phyloP scores from a whole-genome alignment of 352 stramenopile genomes.

The Phytophthora aleatoria region DNA sequence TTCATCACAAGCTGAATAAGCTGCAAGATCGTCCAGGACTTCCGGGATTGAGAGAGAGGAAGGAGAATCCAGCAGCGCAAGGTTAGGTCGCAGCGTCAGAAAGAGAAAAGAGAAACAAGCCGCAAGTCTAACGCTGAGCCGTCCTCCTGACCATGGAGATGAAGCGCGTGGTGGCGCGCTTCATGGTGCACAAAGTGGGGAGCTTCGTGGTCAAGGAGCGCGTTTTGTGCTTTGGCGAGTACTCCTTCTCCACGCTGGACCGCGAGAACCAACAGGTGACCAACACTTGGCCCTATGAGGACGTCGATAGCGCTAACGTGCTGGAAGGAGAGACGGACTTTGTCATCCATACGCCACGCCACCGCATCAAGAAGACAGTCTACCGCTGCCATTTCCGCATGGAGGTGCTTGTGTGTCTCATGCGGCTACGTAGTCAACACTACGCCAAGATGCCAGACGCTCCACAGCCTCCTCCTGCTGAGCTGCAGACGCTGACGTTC shows the following conservation, averaged over 20 bases:
- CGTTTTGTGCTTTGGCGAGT: slow-evolving; percentile 79
- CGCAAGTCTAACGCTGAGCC: not conserved
- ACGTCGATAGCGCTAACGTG: slow-evolving; percentile 64
- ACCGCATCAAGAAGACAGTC: slow-evolving; percentile 82
- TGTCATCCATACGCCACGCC: slow-evolving; percentile 73
- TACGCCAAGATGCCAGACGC: slow-evolving; percentile 43
- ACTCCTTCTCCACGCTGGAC: slow-evolving; percentile 76
- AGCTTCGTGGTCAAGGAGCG: slow-evolving; percentile 87
- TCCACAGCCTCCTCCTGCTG: slow-evolving; percentile 21
- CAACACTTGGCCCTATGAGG: slow-evolving; percentile 84
- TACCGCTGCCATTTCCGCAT: slow-evolving; percentile 84
- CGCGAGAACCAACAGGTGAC: slow-evolving; percentile 72
- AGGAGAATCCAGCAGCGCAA: slow-evolving; percentile 7
- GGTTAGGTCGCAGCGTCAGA: not conserved
- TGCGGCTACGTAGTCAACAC: slow-evolving; percentile 73
- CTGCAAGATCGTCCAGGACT: not conserved
- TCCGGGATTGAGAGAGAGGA: not conserved
- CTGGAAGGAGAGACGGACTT: slow-evolving; percentile 84
- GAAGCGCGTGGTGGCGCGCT: slow-evolving; percentile 69
- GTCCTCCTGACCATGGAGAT: slow-evolving; percentile 41
- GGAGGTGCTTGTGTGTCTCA: slow-evolving; percentile 83
- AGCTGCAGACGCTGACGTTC: slow-evolving; percentile 65
- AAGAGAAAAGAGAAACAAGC: not conserved
- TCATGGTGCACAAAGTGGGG: slow-evolving; percentile 86
- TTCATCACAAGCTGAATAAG: slow-evolving; percentile 4